Percentiles rank a stretch among this genome's conserved stretches.
These are phyloP conservation scores for Kappamyces sp. DNA, from an alignment of 192 early-diverging fungal species.

Conservation along the genomic window DNA sequence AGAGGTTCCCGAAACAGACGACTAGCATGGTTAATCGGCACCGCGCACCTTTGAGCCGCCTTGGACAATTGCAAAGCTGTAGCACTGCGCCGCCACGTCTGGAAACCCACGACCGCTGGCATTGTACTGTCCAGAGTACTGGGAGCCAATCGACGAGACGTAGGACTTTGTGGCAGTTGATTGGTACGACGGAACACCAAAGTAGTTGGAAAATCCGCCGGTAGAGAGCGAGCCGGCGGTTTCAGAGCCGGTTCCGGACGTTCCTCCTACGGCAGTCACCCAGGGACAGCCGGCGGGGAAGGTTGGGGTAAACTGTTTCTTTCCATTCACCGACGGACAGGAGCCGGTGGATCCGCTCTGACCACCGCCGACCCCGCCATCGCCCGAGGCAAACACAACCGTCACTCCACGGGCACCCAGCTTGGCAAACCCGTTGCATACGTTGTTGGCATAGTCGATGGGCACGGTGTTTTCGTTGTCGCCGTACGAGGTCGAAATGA, in stretches of 20 bases:
- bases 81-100: conserved; percentile 10
- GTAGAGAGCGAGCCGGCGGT: neutral
- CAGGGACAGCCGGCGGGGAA: conserved; percentile 14
- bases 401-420: conserved; percentile 3
- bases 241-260: neutral
- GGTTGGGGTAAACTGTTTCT: conserved; percentile 13
- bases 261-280: conserved; percentile 13
- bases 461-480: conserved; percentile 16
- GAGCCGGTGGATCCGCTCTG: neutral
- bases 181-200: conserved; percentile 6
- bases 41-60: too few species aligned
- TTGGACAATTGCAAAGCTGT: neutral
- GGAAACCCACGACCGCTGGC: conserved; percentile 3
- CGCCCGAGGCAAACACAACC: conserved; percentile 9
- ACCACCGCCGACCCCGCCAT: neutral
- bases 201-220: conserved; percentile 13
- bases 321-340: conserved; percentile 8
- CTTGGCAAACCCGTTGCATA: conserved; percentile 12
- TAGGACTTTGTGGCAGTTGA: neutral
- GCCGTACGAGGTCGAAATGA: conserved; percentile 9
- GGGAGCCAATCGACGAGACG: neutral
- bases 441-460: conserved; percentile 3
- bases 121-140: conserved; percentile 6
- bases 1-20: conserved; percentile 2
- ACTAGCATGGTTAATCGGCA: too few species aligned